Evolutionary conservation across 2,329 filamentous ascomycete species (phyloP), one percentile per base, ranked within the genome.

Genomic region (Emmonsiellopsis sp.): DNA sequence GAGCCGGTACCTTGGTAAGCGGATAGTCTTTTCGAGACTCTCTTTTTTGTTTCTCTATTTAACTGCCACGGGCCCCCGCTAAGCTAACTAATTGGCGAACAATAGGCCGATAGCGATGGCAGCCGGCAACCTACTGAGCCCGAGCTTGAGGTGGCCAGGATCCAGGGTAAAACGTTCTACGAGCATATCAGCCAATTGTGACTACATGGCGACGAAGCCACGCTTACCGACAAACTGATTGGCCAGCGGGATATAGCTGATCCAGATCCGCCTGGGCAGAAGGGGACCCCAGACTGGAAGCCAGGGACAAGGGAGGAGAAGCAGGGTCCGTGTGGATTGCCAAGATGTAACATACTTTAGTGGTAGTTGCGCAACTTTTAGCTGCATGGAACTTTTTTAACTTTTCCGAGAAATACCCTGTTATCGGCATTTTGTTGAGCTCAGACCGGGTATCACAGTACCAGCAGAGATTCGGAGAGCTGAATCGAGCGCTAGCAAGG

Each of bases 161-260:
- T 80, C 62, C 93, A 98, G 77, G 93, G 93, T 72, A 84, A 89
- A 78, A 67, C 74, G 52, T 98, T 97, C 77, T 95, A 87, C 74
- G 74, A 86, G 71, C 76, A 80, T 55, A 80, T 95, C 52, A 80
- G 78, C 81, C 61, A 78, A 75, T 71, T 79, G 81, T 56, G 80
- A 79, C 21, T 27, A 27, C 21, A 63, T 95, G 87, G 95, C 86
- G 93, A 75, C 80, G 88, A 86, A 85, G 71, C 56, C 58, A 59
- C 32, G 40, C 52, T 34, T 55, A 52, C 42, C 56, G 44, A 55
- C 62, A 60, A 39, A 54, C 60, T 44, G 57, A 62, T 27, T 27
- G 21, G 21, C 21, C 21, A 3, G 21, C 21, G 21, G 21, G 21
- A 27, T 27, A 3, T 27, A 27, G 21, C 21, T 27, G 21, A 27